Evolutionary conservation across 192 early-diverging fungal genomes (phyloP), one percentile per base, ranked within the genome.

Genomic region (Lunasporangiospora selenospora): DNA sequence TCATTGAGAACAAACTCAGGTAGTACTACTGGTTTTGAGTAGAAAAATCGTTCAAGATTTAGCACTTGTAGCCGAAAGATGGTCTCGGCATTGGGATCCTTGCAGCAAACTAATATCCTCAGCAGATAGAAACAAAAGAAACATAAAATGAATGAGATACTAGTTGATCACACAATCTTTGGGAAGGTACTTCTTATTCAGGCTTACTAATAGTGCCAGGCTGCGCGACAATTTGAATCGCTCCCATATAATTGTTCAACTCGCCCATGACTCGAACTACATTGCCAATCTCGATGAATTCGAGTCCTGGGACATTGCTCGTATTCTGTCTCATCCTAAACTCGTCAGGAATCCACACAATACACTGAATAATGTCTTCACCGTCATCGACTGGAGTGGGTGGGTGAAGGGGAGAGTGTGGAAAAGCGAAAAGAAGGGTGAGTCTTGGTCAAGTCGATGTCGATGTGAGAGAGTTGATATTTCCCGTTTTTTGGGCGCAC

Each of bases 301-400:
- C 11, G 18, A 63, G 24, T 3, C 38, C 33, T 2, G 46, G 39
- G 31, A 71, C 38, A 0, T 7, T 16, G 33, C 38, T 45, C 3
- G 49, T 62, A 39, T 53, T 29, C 42, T 58, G 53, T 15, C 58
- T 6, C 18, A 26, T 34, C 27, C 31, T 53, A n/a, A 41, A 52
- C n/a, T 58, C 15, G 36, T 73, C 69, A 6, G 69, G 69, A n/a
- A 73, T 63, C 69, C 69, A 73, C 38, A 63, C 52, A 23, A 73
- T 39, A 18, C 59, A 62, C 16, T 44, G 69, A 6, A 73, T 44
- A 13, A 40, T 49, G 11, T 55, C 69, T 23, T 59, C 63, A 6
- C 69, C 69, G 33, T 73, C 69, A 46, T 73, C 69, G 54, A 73
- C 69, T 73, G 38, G 2, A 1, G 0, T 30, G 19, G 19, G 18